phyloP scores from a whole-genome alignment of 257 asterid species.

The Gentiana macrophylla region DNA sequence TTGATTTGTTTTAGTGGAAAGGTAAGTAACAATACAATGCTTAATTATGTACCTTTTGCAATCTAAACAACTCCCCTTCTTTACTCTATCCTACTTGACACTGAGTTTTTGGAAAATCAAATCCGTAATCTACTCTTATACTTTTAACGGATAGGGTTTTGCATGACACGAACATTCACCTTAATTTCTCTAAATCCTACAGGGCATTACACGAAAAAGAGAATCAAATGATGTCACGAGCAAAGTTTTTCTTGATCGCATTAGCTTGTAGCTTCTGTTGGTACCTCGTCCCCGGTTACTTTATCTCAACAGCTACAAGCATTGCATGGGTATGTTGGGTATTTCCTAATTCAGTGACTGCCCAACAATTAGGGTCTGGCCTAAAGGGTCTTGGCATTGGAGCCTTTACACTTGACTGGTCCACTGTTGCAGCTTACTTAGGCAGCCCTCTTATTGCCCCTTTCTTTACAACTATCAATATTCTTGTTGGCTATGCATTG shows the following conservation, averaged over 20 bases:
- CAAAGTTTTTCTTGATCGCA: conserved; percentile 66
- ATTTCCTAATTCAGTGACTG: conserved; percentile 76
- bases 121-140: too few species aligned
- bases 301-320: conserved; percentile 68
- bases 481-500: conserved; percentile 50
- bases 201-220: conserved; percentile 96
- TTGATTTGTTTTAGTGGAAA: too few species aligned
- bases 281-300: conserved; percentile 77
- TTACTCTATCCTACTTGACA: too few species aligned
- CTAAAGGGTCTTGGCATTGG: conserved; percentile 72
- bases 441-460: conserved; percentile 78
- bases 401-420: conserved; percentile 76
- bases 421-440: conserved; percentile 71
- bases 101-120: too few species aligned
- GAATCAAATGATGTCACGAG: conserved; percentile 59
- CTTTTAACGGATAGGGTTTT: too few species aligned
- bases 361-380: conserved; percentile 88
- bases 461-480: conserved; percentile 70
- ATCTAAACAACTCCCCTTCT: too few species aligned
- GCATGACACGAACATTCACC: too few species aligned
- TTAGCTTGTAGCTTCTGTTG: conserved; percentile 77
- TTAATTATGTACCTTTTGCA: too few species aligned
- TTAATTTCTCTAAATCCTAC: conserved; percentile 9
- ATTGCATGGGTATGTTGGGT: conserved; percentile 86
- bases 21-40: too few species aligned